phyloP scores from a whole-genome alignment of 352 stramenopile genomes.

The Phytophthora capsici region DNA sequence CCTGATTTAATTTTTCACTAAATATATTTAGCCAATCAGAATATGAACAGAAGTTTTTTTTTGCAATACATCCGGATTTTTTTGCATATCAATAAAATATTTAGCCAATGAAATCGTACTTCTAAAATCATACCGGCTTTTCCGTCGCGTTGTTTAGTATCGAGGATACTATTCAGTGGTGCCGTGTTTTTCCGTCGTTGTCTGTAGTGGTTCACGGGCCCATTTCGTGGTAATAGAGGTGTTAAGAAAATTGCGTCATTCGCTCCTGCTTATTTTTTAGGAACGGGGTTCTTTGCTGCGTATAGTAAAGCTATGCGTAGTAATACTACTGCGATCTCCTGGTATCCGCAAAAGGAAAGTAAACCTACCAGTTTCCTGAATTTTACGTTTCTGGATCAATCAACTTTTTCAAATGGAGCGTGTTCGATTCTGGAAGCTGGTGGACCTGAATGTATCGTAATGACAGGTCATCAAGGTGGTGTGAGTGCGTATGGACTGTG shows the following conservation, averaged over 20 bases:
- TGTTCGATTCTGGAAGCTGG: conserved; percentile 35
- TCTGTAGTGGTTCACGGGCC: no score
- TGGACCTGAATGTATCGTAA: conserved; percentile 44
- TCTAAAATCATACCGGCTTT: no score
- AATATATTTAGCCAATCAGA: no score
- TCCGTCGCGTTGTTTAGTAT: no score
- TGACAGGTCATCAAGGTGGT: conserved; percentile 45
- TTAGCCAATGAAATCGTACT: no score
- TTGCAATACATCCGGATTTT: no score
- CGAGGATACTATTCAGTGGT: no score
- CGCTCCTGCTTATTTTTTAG: conserved; percentile 41
- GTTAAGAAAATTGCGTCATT: conserved; percentile 50
- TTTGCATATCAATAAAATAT: no score
- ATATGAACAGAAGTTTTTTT: no score
- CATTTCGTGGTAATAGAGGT: no score
- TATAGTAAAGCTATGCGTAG: conserved; percentile 34
- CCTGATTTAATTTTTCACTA: no score
- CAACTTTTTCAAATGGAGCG: conserved; percentile 19
- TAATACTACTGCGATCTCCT: conserved; percentile 30
- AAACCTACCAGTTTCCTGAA: conserved; percentile 41
- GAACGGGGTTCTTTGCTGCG: conserved; percentile 28
- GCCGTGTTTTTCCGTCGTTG: no score
- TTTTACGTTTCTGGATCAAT: conserved; percentile 32
- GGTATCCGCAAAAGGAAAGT: conserved; percentile 41
- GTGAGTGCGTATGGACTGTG: conserved; percentile 46